Evolutionary conservation across 139 green algal genomes (phyloP), one percentile per base, ranked within the genome.

Genomic region (Spirogloea muscicola): DNA sequence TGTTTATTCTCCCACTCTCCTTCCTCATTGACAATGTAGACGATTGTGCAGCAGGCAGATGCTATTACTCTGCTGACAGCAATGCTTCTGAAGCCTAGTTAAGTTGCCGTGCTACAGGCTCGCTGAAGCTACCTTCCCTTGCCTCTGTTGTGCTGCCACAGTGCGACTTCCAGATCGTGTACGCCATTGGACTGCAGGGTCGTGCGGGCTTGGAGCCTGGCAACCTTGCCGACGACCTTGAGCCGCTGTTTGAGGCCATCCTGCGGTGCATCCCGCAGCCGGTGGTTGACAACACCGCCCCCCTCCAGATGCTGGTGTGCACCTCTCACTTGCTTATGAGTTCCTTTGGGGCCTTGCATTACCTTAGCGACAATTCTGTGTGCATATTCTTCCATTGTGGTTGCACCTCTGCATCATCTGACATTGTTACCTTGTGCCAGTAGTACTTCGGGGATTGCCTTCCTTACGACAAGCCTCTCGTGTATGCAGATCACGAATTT

Each of bases 211-310:
- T 75, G 48, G 83, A 85, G 6, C 83, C 90, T 3, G 44, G 39
- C 18, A 43, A 75, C 1, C 63, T 98, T 73, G 68, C 85, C 0
- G 86, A 92, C 16, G 83, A 94, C 76, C 83, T 99, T 74, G 85
- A 91, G 84, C 91, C 92, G 4, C 89, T 99, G 61, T 98, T 99
- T 69, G 88, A 97, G 29, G 79, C 85, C 16, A 94, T 99, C 42
- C 73, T 99, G 3, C 70, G 74, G 3, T 86, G 96, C 75, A 86
- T 88, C 29, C 74, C 72, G 9, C 16, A 49, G 25, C 94, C 94
- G 40, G 68, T 16, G 1, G 92, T 96, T 3, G 57, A 85, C 39
- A 58, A 81, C 18, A 76, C 88, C 25, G 87, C 85, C 0, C 88
- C 94, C 0, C 86, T 97, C 60, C 94, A 98, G 89, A 82, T 98